A percentile compares a stretch with the other conserved stretches of the same genome.
These are phyloP conservation scores for Xylariaceae sp. DNA, from an alignment of 2,329 filamentous ascomycete genomes.

Conservation along the genomic window DNA sequence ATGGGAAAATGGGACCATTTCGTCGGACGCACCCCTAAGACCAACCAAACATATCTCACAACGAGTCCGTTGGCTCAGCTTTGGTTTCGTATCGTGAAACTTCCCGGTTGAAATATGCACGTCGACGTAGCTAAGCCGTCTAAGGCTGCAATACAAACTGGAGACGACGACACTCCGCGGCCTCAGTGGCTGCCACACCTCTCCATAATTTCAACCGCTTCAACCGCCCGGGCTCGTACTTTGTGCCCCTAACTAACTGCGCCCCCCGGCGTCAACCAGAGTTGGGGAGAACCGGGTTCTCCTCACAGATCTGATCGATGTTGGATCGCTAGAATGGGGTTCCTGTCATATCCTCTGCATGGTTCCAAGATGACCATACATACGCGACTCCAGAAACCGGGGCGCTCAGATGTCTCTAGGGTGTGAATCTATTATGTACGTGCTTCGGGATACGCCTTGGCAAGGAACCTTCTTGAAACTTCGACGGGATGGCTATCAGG, in stretches of 20 bases:
- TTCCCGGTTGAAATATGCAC: neutral
- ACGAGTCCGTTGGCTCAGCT: neutral
- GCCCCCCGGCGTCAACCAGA: conserved; percentile 6
- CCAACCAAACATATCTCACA: neutral
- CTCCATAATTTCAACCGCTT: neutral
- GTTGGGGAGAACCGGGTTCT: conserved; percentile 17
- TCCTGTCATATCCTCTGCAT: conserved; percentile 1
- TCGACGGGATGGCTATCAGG: neutral
- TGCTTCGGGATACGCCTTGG: neutral
- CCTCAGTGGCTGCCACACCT: no score
- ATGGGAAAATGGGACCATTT: neutral
- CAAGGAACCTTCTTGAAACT: neutral
- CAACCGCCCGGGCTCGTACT: conserved; percentile 1
- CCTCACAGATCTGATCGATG: conserved; percentile 14
- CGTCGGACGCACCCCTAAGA: neutral
- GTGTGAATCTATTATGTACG: neutral
- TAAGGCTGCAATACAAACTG: no score
- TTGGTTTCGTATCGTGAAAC: neutral
- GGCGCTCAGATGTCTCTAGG: neutral
- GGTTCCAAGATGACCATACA: neutral
- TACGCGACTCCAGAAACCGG: neutral
- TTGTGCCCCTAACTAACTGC: neutral
- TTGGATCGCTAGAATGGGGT: conserved; percentile 5
- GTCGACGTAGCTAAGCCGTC: neutral
- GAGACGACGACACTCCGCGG: no score